Base-by-base conservation (phyloP, 2,329 filamentous ascomycete genomes). In the Sarocladium oryzae region DNA sequence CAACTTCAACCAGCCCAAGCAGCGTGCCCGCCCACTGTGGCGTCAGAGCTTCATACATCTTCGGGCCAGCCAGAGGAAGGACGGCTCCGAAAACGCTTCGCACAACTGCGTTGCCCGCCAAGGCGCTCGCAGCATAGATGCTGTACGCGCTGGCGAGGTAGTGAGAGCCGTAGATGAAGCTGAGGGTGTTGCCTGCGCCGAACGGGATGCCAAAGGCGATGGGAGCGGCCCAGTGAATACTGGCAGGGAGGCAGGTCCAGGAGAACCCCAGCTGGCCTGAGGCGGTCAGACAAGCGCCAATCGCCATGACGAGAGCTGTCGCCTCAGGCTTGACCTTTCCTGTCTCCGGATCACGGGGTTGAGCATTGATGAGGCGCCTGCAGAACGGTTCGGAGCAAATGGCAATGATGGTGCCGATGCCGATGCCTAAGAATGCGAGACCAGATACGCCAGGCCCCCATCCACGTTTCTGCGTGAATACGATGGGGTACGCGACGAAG, bases 401-500 rank as follows among this genome's bases (percentile, higher is more conserved):
- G 49, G 77, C 76, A 2, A 85, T 62, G 58, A 85, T 68, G 2
- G 78, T 82, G 43, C 86, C 85, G 16, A 79, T 67, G n/a, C 78
- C 81, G 18, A 83, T 73, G n/a, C 79, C 91, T 5, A 85, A 60
- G 66, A 95, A 96, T 1, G 89, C 79, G 2, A 96, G 78, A 0
- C 91, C 90, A 0, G 84, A 82, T 32, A 86, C 68, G 1, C 87
- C 84, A 0, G 85, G 74, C 2, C 76, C 76, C 91, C 90, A 96
- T 54, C 88, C 88, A 16, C 91, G 85, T 53, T 78, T 64, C 36
- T 85, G 73, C 10, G 76, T 74, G 67, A 93, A 96, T 53, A 95
- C 86, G 53, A 95, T 86, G 0, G 90, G 90, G 64, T 95, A 95
- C 11, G 88, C 89, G 15, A 95, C 85, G 70, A 96, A 96, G 68